Evolutionary conservation across 2,329 filamentous ascomycete species (phyloP), one percentile per base, ranked within the genome.

Genomic region (Claviceps sp.): DNA sequence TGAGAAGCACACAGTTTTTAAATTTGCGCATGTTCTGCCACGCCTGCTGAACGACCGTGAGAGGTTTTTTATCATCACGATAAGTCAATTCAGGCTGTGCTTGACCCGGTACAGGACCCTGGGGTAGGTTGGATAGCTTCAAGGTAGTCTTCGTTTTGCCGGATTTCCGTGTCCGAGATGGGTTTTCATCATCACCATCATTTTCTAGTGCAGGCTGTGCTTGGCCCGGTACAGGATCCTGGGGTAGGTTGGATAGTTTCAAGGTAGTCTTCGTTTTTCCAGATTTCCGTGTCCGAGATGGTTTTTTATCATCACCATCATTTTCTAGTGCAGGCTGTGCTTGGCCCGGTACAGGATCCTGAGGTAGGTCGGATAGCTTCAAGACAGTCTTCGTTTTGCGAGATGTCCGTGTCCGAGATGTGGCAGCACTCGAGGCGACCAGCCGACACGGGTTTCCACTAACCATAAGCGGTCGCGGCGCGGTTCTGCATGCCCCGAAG

Each of bases 11-110:
- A 68, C 91, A 97, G 60, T 94, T 88, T 61, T 83, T 80, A 69
- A 95, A 96, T 61, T 85, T 89, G 58, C 82, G 77, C 84, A 97
- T 95, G 68, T 95, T 94, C 58, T 83, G 87, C 52, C 82, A 80
- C 29, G 88, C 91, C 65, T 95, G 89, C 62, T 88, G 80, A 53
- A 97, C 73, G 47, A 97, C 86, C n/a, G 88, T 86, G 16, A 93
- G 90, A 66, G 78, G 76, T 16, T 59, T 69, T 51, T 71, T 67
- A 55, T 71, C 66, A 26, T 77, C 70, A 54, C 72, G 57, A 39
- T 71, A 66, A 26, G 77, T 70, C 38, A 61, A 52, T 5, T 43
- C 46, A 29, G 58, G 56, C 14, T 69, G 52, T 34, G 68, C 62
- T 14, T 54, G 51, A 4, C 40, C 29, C 20, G 56, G 54, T 40